These are phyloP conservation scores for Antrodiella citrinella DNA, from an alignment of 768 basidiomycete genomes.

Conservation along the genomic window DNA sequence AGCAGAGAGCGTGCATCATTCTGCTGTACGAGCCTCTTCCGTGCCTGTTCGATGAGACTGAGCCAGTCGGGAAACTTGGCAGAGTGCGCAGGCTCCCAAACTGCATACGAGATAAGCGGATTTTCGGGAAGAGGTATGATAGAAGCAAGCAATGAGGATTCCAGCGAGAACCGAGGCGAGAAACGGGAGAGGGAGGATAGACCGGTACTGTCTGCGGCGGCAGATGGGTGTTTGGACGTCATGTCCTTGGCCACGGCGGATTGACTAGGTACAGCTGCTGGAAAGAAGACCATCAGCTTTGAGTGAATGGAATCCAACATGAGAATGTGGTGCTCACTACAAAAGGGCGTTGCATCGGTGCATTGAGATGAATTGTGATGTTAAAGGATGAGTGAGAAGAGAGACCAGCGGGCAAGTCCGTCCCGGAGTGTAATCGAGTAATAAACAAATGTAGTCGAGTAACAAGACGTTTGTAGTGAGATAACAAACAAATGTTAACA, in stretches of 20 bases:
- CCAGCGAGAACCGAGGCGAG: conserved; percentile 25
- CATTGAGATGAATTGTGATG: too few species aligned
- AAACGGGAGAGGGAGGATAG: conserved; percentile 20
- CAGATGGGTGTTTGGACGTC: conserved; percentile 18
- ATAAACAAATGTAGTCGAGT: too few species aligned
- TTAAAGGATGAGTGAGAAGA: too few species aligned
- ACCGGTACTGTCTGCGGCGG: conserved; percentile 25
- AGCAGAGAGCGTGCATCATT: conserved; percentile 32
- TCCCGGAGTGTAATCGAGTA: too few species aligned
- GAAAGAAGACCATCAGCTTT: too few species aligned
- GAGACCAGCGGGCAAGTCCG: too few species aligned
- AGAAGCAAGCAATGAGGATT: conserved; percentile 38
- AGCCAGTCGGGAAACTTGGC: conserved; percentile 16
- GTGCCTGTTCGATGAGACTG: conserved; percentile 47
- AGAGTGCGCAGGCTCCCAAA: conserved; percentile 29
- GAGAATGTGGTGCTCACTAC: too few species aligned
- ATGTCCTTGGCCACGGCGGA: conserved; percentile 9
- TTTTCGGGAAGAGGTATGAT: conserved; percentile 36
- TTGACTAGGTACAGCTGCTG: too few species aligned
- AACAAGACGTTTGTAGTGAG: too few species aligned
- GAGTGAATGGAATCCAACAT: too few species aligned
- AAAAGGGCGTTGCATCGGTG: too few species aligned
- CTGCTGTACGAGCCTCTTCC: conserved; percentile 37
- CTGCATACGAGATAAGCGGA: conserved; percentile 37
- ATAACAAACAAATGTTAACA: too few species aligned